Base-by-base conservation (phyloP, 2,329 filamentous ascomycete species). In the Nemania diffusa region DNA sequence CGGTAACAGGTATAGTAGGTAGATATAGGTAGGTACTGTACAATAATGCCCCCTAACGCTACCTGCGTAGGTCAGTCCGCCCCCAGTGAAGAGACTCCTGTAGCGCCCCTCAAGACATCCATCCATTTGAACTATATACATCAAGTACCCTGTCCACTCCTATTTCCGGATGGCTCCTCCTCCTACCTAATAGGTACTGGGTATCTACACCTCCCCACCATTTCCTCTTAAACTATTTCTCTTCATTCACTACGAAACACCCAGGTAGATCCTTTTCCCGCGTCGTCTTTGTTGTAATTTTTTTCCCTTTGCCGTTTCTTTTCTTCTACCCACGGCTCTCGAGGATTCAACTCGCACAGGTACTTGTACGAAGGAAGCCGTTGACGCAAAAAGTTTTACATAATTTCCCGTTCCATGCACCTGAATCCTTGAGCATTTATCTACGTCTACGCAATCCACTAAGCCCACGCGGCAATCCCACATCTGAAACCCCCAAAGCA, bases 401-500 rank as follows among this genome's bases (percentile, higher is more conserved):
- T 61, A 55, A 50, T 26, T 37, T 59, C 48, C 37, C 40, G 32
- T 50, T 65, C 44, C 29, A 55, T 50, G 26, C 64, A 50, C 24
- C 60, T 55, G 42, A 59, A 64, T 50, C 61, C 58, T 63, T 61
- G 50, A 55, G 44, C 34, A 34, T 32, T 58, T 48, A 26, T 27
- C 48, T 40, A 46, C 27, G 27, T 40, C 48, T 32, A 32, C 52
- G 57, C 27, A 65, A 48, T 29, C 65, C 68, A 64, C 65, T 64
- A 61, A 52, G 65, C 63, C 51, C 58, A 69, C 66, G 61, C 65
- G 62, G 57, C 63, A 67, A 65, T 64, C 62, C 69, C 65, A 65
- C 59, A 68, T 69, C 68, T 74, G 72, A 74, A 74, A 73, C 71
- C 70, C 59, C 70, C 69, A 66, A 57, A 62, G 64, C 37, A 50